A percentile compares a stretch with the other conserved stretches of the same genome.
phyloP scores from a whole-genome alignment of 2,329 filamentous ascomycete genomes.

The Aspergillus fumigatus region DNA sequence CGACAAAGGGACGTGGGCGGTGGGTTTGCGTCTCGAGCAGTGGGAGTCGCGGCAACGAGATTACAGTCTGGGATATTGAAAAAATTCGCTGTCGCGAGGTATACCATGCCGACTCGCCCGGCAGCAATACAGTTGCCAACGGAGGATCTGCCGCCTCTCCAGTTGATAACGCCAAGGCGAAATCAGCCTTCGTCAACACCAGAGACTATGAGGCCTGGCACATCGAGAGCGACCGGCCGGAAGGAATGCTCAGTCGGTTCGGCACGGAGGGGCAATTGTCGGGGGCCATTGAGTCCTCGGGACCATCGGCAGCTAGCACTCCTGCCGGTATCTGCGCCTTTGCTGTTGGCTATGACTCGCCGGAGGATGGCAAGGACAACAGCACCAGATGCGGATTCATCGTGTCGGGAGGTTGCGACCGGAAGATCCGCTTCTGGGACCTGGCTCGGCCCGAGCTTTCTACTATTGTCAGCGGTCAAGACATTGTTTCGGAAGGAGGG shows the following conservation, averaged over 20 bases:
- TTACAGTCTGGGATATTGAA: slow-evolving; percentile 94
- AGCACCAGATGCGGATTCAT: slow-evolving; percentile 72
- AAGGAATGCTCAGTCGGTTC: slow-evolving; percentile 82
- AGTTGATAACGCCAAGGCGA: slow-evolving; percentile 23
- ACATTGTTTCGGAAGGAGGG: slow-evolving; percentile 55
- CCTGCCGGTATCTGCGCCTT: slow-evolving; percentile 65
- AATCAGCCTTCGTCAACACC: slow-evolving; percentile 18
- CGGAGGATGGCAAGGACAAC: slow-evolving; percentile 56
- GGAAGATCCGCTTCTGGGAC: slow-evolving; percentile 93
- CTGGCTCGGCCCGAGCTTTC: slow-evolving; percentile 72
- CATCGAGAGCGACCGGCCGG: slow-evolving; percentile 82
- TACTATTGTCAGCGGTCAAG: slow-evolving; percentile 72
- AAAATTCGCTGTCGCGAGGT: slow-evolving; percentile 84
- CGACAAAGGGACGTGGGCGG: slow-evolving; percentile 69
- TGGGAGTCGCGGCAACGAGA: slow-evolving; percentile 72
- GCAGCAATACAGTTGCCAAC: slow-evolving; percentile 14
- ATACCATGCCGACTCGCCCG: slow-evolving; percentile 58
- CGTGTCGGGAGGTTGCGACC: slow-evolving; percentile 82
- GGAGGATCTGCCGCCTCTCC: slow-evolving; percentile 50
- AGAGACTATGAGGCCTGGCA: slow-evolving; percentile 78
- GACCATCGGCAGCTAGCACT: slow-evolving; percentile 12
- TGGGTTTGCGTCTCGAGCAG: slow-evolving; percentile 88
- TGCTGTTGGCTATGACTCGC: slow-evolving; percentile 64
- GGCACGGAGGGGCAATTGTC: slow-evolving; percentile 47
- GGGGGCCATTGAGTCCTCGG: slow-evolving; percentile 54